Percentiles rank a stretch among this genome's conserved stretches.
phyloP scores from a whole-genome alignment of 495 filamentous ascomycete genomes.

The Chaetomium cochliodes region DNA sequence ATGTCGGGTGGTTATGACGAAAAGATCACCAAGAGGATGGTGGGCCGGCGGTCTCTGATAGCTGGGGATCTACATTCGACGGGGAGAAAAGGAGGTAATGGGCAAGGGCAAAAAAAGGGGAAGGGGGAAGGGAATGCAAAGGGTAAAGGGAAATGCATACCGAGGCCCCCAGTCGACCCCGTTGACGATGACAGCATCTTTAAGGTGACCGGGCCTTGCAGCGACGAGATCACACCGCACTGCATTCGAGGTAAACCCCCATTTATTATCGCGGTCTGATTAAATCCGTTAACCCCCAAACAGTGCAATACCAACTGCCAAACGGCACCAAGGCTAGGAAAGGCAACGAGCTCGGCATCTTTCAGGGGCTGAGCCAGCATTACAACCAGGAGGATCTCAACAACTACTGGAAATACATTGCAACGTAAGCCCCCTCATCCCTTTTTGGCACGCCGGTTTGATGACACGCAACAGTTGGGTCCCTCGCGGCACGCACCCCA shows the following conservation, averaged over 20 bases:
- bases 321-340: constrained; percentile 29
- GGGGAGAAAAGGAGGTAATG: neutral
- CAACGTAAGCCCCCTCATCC: constrained; percentile 24
- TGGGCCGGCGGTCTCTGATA: neutral
- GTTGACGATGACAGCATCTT: constrained; percentile 22
- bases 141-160: constrained; percentile 23
- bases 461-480: constrained; percentile 29
- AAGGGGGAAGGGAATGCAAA: constrained; percentile 2
- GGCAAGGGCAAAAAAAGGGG: neutral
- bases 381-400: constrained; percentile 57
- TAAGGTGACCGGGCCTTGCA: constrained; percentile 29
- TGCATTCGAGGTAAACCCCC: constrained; percentile 38
- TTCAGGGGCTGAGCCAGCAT: constrained; percentile 36
- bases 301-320: constrained; percentile 38
- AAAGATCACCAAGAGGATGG: constrained; percentile 20
- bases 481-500: constrained; percentile 39
- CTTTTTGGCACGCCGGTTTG: constrained; percentile 10
- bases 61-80: neutral
- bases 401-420: constrained; percentile 56
- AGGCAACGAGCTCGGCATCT: constrained; percentile 41
- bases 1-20: constrained; percentile 21
- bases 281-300: neutral
- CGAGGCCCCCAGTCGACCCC: constrained; percentile 2
- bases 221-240: constrained; percentile 34
- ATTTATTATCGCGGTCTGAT: neutral